Evolutionary conservation across 2,329 filamentous ascomycete species (phyloP).

Genomic region (Stemphylium vesicarium): DNA sequence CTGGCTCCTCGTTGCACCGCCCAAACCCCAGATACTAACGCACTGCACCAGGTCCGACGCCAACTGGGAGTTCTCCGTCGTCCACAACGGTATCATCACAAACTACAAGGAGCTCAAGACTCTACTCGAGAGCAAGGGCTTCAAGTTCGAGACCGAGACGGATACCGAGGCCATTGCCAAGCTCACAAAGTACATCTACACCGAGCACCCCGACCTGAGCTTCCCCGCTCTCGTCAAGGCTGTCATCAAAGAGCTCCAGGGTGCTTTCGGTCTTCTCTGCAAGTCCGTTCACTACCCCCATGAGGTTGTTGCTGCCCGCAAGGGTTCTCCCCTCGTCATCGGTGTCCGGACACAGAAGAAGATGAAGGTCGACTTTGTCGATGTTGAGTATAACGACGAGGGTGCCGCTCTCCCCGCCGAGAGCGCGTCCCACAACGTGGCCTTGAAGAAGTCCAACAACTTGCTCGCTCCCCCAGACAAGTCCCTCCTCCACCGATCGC

Average conservation of each 20-base stretch:
- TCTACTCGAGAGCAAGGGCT: constrained; percentile 90
- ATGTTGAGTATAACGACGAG: constrained; percentile 95
- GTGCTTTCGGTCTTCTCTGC: constrained; percentile 94
- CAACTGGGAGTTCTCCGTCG: constrained; percentile 94
- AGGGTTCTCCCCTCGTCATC: constrained; percentile 96
- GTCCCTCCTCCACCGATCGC: constrained; percentile 95
- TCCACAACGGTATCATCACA: constrained; percentile 99
- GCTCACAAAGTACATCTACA: constrained; percentile 97
- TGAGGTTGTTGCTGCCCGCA: constrained; percentile 96
- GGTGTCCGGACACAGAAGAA: constrained; percentile 96
- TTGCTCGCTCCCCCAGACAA: constrained; percentile 90
- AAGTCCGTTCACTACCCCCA: constrained; percentile 99
- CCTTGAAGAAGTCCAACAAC: constrained; percentile 78
- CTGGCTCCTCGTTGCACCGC: neutral
- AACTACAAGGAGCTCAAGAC: constrained; percentile 99
- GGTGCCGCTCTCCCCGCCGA: constrained; percentile 81
- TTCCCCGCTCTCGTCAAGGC: constrained; percentile 97
- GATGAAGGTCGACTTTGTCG: constrained; percentile 99
- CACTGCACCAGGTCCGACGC: constrained; percentile 75
- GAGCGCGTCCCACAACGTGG: constrained; percentile 93
- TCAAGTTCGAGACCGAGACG: constrained; percentile 98
- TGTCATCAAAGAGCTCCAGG: constrained; percentile 97
- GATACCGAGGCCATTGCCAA: constrained; percentile 99
- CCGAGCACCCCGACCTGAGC: constrained; percentile 90
- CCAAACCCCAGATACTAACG: constrained; percentile 23